Percentiles rank a stretch among this genome's conserved stretches.
phyloP scores from a whole-genome alignment of 768 basidiomycete species.

The Melanogaster broomeanus region DNA sequence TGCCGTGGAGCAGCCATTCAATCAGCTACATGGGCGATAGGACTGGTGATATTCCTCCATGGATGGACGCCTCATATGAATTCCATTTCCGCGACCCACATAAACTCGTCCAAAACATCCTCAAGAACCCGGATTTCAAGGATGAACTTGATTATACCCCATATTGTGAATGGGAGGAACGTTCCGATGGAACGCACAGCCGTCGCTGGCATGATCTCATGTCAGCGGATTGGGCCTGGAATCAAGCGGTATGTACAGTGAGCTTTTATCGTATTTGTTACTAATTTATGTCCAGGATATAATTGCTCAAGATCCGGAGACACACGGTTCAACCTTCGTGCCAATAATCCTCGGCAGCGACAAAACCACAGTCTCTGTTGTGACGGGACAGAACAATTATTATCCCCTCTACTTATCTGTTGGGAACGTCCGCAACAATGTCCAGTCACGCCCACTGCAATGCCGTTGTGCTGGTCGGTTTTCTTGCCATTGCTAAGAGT shows the following conservation, averaged over 20 bases:
- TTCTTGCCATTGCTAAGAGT: background rate
- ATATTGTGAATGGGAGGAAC: too few species aligned
- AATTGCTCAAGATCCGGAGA: too few species aligned
- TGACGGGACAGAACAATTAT: background rate
- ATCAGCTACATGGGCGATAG: slow-evolving; percentile 23
- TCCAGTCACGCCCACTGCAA: background rate
- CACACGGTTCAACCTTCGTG: background rate
- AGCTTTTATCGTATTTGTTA: too few species aligned
- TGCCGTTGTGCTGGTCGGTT: background rate
- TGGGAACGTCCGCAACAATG: background rate
- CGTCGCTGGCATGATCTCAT: too few species aligned
- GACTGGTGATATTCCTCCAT: slow-evolving; percentile 10
- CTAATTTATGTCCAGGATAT: too few species aligned
- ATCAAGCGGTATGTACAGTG: too few species aligned
- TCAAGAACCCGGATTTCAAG: slow-evolving; percentile 21
- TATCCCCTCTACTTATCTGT: background rate
- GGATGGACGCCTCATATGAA: slow-evolving; percentile 26
- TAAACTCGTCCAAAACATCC: slow-evolving; percentile 13
- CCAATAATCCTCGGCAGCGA: background rate
- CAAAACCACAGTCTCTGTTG: background rate
- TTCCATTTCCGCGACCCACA: slow-evolving; percentile 20
- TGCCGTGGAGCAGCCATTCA: slow-evolving; percentile 37
- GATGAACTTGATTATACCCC: slow-evolving; percentile 21
- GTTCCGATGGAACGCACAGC: too few species aligned
- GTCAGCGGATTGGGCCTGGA: too few species aligned